A percentile compares a stretch with the other conserved stretches of the same genome.
phyloP scores from a whole-genome alignment of 73 alveolate species.

The Tetrahymena elliotti region DNA sequence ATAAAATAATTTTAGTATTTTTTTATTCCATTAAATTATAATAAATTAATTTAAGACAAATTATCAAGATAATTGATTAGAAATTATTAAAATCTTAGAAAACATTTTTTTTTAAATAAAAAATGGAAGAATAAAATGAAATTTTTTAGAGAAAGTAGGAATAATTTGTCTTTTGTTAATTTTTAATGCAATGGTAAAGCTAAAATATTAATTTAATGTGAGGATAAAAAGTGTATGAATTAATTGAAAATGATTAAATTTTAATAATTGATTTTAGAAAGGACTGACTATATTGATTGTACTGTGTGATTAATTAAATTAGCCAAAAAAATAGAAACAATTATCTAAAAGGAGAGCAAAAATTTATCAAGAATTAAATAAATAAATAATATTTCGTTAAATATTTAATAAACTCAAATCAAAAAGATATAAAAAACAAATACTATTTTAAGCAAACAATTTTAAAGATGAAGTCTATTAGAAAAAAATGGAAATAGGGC shows the following conservation, averaged over 20 bases:
- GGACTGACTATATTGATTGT: not conserved
- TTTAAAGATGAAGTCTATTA: not conserved
- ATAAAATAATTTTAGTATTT: too few species aligned
- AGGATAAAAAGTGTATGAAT: not conserved
- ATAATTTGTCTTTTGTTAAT: not conserved
- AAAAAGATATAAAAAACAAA: not conserved
- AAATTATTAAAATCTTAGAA: too few species aligned
- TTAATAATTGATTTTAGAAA: too few species aligned
- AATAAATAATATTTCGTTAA: not conserved
- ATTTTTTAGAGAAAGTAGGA: too few species aligned
- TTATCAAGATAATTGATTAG: too few species aligned
- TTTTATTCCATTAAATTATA: too few species aligned
- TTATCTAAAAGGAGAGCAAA: not conserved
- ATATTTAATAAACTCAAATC: not conserved
- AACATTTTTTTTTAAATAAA: too few species aligned
- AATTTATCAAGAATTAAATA: not conserved
- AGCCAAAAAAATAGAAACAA: not conserved
- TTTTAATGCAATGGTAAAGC: not conserved
- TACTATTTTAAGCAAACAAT: not conserved
- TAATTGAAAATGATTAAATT: not conserved
- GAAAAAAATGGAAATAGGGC: not conserved
- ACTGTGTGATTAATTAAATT: not conserved
- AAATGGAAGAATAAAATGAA: too few species aligned
- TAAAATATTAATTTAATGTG: not conserved
- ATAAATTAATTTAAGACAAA: too few species aligned